Evolutionary conservation across 371 early-diverging fungal species (phyloP).

Genomic region (Circinella minor): DNA sequence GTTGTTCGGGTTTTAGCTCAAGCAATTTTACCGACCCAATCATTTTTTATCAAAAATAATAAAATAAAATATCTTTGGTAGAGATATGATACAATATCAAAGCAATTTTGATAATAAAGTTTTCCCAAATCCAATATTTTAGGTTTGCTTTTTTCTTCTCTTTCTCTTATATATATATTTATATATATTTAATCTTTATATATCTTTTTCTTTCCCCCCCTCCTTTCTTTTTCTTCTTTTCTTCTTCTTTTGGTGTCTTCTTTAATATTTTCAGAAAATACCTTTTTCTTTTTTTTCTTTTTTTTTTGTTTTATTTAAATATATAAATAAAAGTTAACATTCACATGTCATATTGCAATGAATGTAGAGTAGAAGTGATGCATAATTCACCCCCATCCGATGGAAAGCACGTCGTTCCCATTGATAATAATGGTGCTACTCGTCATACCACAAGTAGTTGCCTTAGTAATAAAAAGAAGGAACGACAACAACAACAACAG

Average conservation of each 20-base stretch:
- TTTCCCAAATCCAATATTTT: too few species aligned
- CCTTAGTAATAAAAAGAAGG: neutral
- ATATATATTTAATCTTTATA: too few species aligned
- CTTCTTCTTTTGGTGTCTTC: neutral
- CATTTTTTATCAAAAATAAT: neutral
- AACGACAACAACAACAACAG: neutral
- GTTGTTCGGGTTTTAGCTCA: too few species aligned
- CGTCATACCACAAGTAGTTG: too few species aligned
- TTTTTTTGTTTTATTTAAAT: neutral
- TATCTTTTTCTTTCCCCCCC: neutral
- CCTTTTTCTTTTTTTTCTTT: neutral
- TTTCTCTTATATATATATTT: too few species aligned
- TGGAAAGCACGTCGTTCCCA: neutral
- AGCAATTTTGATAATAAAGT: too few species aligned
- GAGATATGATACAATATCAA: too few species aligned
- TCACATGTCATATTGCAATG: neutral
- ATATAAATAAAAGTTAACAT: neutral
- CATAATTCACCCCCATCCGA: neutral
- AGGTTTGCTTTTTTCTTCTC: too few species aligned
- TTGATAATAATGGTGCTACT: too few species aligned
- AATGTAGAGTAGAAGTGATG: neutral
- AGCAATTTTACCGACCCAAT: too few species aligned
- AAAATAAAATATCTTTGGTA: too few species aligned
- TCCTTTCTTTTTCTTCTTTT: neutral
- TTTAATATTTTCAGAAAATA: neutral